Evolutionary conservation across 1,139 yeast genomes (phyloP).

Genomic region (Magnusiomyces magnusii): DNA sequence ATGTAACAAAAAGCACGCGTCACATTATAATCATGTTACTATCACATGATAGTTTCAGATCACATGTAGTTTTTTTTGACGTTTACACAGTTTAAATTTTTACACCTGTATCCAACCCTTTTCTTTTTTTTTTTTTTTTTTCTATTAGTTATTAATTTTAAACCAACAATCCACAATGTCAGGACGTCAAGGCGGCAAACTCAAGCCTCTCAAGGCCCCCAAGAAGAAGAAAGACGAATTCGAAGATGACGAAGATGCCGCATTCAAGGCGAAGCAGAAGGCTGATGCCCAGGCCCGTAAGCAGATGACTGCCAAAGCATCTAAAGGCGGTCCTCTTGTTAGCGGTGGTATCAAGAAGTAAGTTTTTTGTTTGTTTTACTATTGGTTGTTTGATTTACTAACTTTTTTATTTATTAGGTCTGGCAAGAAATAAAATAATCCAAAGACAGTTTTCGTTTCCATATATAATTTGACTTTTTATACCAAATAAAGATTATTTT

Average conservation of each 20-base stretch:
- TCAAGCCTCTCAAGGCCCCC: conserved; percentile 38
- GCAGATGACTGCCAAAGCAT: conserved; percentile 80
- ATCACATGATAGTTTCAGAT: no score
- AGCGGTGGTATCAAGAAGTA: conserved; percentile 95
- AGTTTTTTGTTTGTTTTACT: conserved; percentile 10
- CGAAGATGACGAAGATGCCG: conserved; percentile 77
- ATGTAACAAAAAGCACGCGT: no score
- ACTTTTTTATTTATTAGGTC: conserved; percentile 17
- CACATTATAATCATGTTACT: no score
- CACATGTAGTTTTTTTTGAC: no score
- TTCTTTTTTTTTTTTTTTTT: background rate
- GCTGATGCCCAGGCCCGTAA: conserved; percentile 92
- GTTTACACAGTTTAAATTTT: no score
- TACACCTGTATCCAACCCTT: no score
- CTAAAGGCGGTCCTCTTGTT: conserved; percentile 82
- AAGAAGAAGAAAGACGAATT: conserved; percentile 64
- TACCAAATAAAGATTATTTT: background rate
- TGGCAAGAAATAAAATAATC: conserved; percentile 22
- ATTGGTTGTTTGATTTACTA: background rate
- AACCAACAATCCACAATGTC: conserved; percentile 35
- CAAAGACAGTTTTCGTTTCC: background rate
- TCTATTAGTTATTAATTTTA: background rate
- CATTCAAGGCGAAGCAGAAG: conserved; percentile 88
- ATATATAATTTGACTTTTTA: background rate
- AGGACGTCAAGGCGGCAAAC: conserved; percentile 42